Evolutionary conservation across 306 rosid species (phyloP).

Genomic region (Luffa aegyptiaca): DNA sequence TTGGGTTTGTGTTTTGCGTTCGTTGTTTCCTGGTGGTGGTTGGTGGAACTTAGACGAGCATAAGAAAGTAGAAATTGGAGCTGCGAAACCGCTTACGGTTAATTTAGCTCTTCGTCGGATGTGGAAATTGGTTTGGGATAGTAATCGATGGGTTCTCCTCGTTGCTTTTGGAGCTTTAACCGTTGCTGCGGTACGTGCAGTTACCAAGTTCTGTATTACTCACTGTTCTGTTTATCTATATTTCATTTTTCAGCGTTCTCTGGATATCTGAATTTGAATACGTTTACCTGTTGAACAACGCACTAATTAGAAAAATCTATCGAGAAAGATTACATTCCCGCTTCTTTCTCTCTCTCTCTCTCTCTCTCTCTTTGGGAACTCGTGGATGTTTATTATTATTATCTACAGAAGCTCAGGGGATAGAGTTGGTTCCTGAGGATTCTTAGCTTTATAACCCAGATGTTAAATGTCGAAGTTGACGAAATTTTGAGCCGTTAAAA

Average conservation of each 20-base stretch:
- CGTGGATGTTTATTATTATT: not conserved
- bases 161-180: constrained; percentile 33
- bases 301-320: not conserved
- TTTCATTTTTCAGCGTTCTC: not conserved
- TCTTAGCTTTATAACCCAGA: not conserved
- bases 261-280: not conserved
- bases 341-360: too few relatives aligned
- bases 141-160: constrained; percentile 28
- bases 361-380: too few relatives aligned
- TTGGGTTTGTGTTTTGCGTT: not conserved
- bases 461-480: not conserved
- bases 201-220: not conserved
- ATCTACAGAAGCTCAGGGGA: not conserved
- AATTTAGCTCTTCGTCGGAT: constrained; percentile 36
- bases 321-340: not conserved
- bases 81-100: constrained; percentile 24
- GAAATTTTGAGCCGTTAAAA: not conserved
- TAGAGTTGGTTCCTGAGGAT: not conserved
- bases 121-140: constrained; percentile 43
- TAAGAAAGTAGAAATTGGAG: constrained; percentile 12
- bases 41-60: constrained; percentile 47
- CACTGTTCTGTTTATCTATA: not conserved
- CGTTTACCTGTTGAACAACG: not conserved
- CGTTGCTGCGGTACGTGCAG: constrained; percentile 42
- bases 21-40: constrained; percentile 20